A percentile compares a stretch with the other conserved stretches of the same genome.
phyloP scores from a whole-genome alignment of 768 basidiomycete species.

The Cystofilobasidium bisporidii region DNA sequence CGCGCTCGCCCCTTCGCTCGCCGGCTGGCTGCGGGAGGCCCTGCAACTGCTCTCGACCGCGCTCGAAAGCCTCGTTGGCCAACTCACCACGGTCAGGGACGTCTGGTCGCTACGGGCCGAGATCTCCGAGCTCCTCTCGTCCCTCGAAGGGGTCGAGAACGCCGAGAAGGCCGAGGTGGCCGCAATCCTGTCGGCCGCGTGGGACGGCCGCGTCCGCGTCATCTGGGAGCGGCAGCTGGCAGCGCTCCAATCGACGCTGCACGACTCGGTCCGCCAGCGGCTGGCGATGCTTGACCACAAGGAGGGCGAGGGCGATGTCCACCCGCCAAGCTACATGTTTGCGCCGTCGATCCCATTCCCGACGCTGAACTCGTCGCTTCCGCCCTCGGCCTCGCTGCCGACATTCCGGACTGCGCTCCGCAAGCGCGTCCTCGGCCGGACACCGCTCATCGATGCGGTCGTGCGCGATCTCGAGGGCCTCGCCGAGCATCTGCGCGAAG shows the following conservation, averaged over 20 bases:
- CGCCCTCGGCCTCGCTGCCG: constrained; percentile 13
- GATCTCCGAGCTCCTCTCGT: constrained; percentile 48
- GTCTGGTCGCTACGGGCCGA: constrained; percentile 58
- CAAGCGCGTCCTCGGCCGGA: constrained; percentile 15
- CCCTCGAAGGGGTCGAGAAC: constrained; percentile 39
- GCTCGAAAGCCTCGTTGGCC: constrained; percentile 47
- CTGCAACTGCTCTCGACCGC: constrained; percentile 28
- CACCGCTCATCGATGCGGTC: constrained; percentile 19
- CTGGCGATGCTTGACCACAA: neutral
- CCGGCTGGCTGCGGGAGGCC: constrained; percentile 58
- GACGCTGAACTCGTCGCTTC: neutral
- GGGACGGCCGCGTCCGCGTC: constrained; percentile 47
- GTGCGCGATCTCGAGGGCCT: constrained; percentile 20
- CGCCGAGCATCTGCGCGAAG: neutral
- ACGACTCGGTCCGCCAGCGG: constrained; percentile 25
- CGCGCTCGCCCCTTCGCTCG: constrained; percentile 34
- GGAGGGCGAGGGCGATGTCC: constrained; percentile 21
- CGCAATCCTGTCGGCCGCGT: constrained; percentile 49
- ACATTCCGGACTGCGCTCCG: constrained; percentile 23
- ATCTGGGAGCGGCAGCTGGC: constrained; percentile 54
- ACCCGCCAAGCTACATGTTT: constrained; percentile 14
- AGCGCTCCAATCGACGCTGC: constrained; percentile 45
- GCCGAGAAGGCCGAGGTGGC: constrained; percentile 47
- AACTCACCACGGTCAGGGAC: constrained; percentile 58
- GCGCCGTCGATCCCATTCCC: constrained; percentile 23